Percentiles rank a stretch among this genome's conserved stretches.
Conservation (phyloP, 495 filamentous ascomycete genomes). For the Pseudomonodictys pantanalensis region DNA sequence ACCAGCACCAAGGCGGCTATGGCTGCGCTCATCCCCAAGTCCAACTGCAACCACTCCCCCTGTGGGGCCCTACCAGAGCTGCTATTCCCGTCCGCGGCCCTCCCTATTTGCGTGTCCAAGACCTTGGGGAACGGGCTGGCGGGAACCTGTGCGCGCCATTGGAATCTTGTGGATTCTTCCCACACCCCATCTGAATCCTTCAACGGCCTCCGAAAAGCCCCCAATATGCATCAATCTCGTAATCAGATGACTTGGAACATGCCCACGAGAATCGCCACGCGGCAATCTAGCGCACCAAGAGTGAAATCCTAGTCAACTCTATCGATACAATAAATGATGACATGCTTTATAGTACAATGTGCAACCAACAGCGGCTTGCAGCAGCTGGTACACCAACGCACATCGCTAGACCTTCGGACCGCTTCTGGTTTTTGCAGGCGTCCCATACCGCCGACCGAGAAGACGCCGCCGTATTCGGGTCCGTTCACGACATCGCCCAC, state of each 20-base stretch:
- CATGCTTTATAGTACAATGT: slow-evolving; percentile 12
- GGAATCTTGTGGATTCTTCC: slow-evolving; percentile 6
- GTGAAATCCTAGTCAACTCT: not conserved
- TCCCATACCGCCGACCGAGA: slow-evolving; percentile 1
- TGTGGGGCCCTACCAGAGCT: slow-evolving; percentile 12
- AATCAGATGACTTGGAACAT: no score
- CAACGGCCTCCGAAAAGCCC: slow-evolving; percentile 8
- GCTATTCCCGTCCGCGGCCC: slow-evolving; percentile 12
- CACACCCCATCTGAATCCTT: slow-evolving; percentile 2
- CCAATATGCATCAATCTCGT: not conserved
- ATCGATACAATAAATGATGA: not conserved
- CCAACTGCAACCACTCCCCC: not conserved
- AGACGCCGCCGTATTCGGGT: slow-evolving; percentile 3
- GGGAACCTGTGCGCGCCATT: slow-evolving; percentile 8
- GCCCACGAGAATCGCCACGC: slow-evolving; percentile 28
- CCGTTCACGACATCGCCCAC: not conserved
- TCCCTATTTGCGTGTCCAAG: slow-evolving; percentile 17
- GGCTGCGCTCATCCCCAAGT: not conserved
- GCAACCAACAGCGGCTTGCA: not conserved
- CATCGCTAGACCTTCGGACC: slow-evolving; percentile 8
- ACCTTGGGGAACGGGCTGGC: slow-evolving; percentile 26
- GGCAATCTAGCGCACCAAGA: not conserved
- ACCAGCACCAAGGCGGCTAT: slow-evolving; percentile 8
- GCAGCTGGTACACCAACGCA: slow-evolving; percentile 6
- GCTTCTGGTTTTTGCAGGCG: slow-evolving; percentile 3